Conservation (phyloP, 2,329 filamentous ascomycete species). For the Ascosphaera acerosa region DNA sequence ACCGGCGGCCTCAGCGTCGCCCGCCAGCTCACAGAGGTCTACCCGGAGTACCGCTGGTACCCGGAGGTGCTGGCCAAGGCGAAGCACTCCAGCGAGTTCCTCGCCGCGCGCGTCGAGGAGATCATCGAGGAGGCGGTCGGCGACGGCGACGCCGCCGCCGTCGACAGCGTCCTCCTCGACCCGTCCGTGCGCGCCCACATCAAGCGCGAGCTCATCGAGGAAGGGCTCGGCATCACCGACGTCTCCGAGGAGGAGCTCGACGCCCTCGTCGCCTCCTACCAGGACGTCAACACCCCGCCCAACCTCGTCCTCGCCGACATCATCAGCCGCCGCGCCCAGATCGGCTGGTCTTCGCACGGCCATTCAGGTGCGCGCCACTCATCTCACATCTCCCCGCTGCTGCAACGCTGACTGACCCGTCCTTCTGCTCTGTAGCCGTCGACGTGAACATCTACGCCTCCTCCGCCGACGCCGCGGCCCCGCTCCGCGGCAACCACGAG, state of each 20-base stretch:
- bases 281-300: constrained; percentile 25
- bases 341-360: constrained; percentile 87
- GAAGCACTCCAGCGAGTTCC: constrained; percentile 46
- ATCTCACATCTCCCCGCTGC: neutral
- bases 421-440: constrained; percentile 29
- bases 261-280: constrained; percentile 28
- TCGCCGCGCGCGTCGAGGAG: constrained; percentile 34
- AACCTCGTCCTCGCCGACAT: constrained; percentile 52
- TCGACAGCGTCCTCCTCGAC: constrained; percentile 12
- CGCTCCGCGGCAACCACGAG: constrained; percentile 65
- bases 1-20: constrained; percentile 73
- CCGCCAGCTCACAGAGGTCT: constrained; percentile 37
- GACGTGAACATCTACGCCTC: constrained; percentile 95
- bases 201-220: constrained; percentile 36
- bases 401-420: neutral
- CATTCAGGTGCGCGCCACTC: constrained; percentile 31
- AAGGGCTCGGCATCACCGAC: constrained; percentile 54
- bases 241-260: constrained; percentile 45
- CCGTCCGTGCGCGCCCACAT: constrained; percentile 36
- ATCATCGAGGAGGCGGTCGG: constrained; percentile 26
- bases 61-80: constrained; percentile 59
- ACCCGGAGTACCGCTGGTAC: constrained; percentile 55
- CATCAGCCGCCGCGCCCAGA: constrained; percentile 62
- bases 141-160: no score
- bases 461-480: constrained; percentile 33